Evolutionary conservation across 352 stramenopile genomes (phyloP).

Genomic region (Blastocystis sp.): DNA sequence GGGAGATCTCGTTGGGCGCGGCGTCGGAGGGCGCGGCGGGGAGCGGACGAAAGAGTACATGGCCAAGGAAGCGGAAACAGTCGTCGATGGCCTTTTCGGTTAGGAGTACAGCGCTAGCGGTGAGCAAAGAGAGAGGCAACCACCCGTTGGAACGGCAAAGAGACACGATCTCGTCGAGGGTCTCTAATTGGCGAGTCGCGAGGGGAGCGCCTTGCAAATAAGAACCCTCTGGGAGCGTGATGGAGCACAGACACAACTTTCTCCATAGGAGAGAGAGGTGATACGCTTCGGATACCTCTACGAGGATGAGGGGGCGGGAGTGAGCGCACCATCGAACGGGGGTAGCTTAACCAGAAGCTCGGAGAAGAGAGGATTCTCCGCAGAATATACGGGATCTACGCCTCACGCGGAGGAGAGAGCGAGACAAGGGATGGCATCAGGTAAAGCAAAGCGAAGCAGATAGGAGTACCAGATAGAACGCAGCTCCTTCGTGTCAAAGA

Average conservation of each 20-base stretch:
- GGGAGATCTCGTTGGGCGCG: background rate
- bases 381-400: slow-evolving; percentile 1
- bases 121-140: background rate
- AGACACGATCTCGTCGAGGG: background rate
- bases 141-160: background rate
- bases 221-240: background rate
- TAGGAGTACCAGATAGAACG: background rate
- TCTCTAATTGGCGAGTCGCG: background rate
- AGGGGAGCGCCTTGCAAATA: background rate
- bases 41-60: slow-evolving; percentile 7
- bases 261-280: slow-evolving; percentile 33
- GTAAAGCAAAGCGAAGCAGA: slow-evolving; percentile 1
- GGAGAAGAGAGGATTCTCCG: background rate
- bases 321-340: background rate
- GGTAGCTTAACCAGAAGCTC: slow-evolving; percentile 13
- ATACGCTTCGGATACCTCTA: background rate
- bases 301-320: background rate
- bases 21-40: background rate
- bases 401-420: background rate
- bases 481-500: slow-evolving; percentile 5
- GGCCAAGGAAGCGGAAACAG: slow-evolving; percentile 21
- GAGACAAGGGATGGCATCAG: slow-evolving; percentile 17
- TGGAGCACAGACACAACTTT: slow-evolving; percentile 45
- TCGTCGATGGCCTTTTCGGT: slow-evolving; percentile 8
- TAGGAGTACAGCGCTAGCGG: slow-evolving; percentile 13